Evolutionary conservation across 495 filamentous ascomycete species (phyloP), one percentile per base, ranked within the genome.

Genomic region (Podospora appendiculata): DNA sequence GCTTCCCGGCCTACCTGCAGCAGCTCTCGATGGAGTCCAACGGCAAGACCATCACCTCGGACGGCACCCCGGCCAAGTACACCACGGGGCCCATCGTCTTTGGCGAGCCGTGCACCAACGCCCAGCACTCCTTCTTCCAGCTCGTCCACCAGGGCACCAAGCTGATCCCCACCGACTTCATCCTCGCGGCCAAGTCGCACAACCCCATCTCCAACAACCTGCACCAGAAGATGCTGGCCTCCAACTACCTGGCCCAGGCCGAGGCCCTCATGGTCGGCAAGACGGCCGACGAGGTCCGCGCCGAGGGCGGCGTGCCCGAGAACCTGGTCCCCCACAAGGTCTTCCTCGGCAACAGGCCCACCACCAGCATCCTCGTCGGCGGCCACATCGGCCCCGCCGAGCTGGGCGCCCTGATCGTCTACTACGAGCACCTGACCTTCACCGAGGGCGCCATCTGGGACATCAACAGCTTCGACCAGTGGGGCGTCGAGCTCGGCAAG

Each of bases 11-110:
- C 55, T 98, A 98, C 75, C 87, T 98, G 33, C 93, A 98, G 73
- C 93, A 98, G 71, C 79, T 98, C 45, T 97, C 90, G 57, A 98
- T 98, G 93, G 93, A 98, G 76, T 97, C 94, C 61, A 98, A 98
- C 72, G 93, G 93, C 61, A 98, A 98, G 79, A 88, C 89, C 50
- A 89, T 97, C 69, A 95, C 93, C 54, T 89, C 92, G 47, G 82
- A 81, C 54, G 90, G 90, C 54, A 80, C 90, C 41, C 87, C 94
- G 45, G 90, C 95, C 67, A 94, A 95, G 70, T 97, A 97, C 77
- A 96, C 91, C 47, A 98, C 93, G 13, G 93, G 74, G 14, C 80
- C 93, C 17, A 88, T 98, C 70, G 74, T 98, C 49, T 98, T 98
- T 69, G 93, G 93, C 62, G 93, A 97, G 77, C 93, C 93, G 48